These are phyloP conservation scores for Erythrobasidium yunnanense DNA, from an alignment of 768 basidiomycete genomes.

Conservation along the genomic window DNA sequence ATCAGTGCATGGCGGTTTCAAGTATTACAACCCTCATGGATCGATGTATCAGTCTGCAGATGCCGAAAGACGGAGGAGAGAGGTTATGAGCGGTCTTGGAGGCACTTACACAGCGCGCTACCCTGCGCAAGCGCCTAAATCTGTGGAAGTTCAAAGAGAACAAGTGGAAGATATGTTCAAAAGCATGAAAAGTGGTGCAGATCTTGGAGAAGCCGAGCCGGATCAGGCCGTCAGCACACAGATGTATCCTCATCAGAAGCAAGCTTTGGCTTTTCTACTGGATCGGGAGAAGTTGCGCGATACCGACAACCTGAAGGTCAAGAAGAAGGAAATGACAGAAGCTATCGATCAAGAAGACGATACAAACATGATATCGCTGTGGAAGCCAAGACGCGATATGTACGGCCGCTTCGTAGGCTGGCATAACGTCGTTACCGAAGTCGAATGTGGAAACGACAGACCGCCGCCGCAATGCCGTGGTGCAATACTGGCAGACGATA, in stretches of 20 bases:
- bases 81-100: conserved; percentile 44
- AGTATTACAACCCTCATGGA: conserved; percentile 82
- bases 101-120: not conserved
- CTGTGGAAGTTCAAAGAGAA: conserved; percentile 30
- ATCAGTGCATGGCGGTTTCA: conserved; percentile 50
- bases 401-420: conserved; percentile 47
- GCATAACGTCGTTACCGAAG: conserved; percentile 66
- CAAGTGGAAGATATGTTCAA: conserved; percentile 92
- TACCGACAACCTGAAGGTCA: not conserved
- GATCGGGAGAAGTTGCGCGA: conserved; percentile 54
- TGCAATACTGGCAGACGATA: conserved; percentile 91
- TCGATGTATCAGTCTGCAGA: conserved; percentile 57
- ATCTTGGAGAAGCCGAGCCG: conserved; percentile 73
- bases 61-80: conserved; percentile 39
- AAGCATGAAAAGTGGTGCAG: conserved; percentile 73
- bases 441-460: conserved; percentile 42
- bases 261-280: conserved; percentile 86
- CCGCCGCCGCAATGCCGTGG: conserved; percentile 68
- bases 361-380: conserved; percentile 38
- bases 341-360: conserved; percentile 15
- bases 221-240: conserved; percentile 57
- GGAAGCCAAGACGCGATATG: conserved; percentile 47
- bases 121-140: not conserved
- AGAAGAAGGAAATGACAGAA: conserved; percentile 29
- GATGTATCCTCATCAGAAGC: conserved; percentile 95